phyloP scores from a whole-genome alignment of 768 basidiomycete genomes.

The Leccinum rimulosum region DNA sequence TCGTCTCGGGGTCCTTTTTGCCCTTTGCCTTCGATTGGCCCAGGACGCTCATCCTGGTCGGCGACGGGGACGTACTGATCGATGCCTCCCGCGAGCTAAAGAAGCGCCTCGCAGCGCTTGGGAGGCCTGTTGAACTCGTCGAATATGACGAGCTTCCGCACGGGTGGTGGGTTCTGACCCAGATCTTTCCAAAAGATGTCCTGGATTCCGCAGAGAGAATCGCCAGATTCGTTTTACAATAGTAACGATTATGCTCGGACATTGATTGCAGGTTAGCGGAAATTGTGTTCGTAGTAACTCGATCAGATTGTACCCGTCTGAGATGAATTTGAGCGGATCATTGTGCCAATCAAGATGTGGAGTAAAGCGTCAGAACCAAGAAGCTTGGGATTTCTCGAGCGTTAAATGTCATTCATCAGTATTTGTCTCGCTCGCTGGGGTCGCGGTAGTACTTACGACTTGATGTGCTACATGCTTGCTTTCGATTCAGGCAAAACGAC shows the following conservation, averaged over 20 bases:
- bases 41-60: slow-evolving; percentile 21
- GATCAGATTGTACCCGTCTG: background rate
- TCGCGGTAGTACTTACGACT: background rate
- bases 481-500: background rate
- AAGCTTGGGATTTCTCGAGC: background rate
- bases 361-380: background rate
- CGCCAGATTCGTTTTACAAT: background rate
- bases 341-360: background rate
- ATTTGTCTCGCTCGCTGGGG: background rate
- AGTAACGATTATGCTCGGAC: background rate
- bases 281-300: background rate
- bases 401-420: background rate
- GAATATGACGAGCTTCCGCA: slow-evolving; percentile 26
- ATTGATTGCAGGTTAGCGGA: background rate
- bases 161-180: slow-evolving; percentile 18
- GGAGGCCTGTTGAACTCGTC: slow-evolving; percentile 16
- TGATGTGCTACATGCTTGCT: background rate
- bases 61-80: slow-evolving; percentile 15
- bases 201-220: slow-evolving; percentile 13
- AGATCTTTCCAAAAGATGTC: slow-evolving; percentile 14
- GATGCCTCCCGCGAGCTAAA: background rate
- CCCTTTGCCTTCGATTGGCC: slow-evolving; percentile 20
- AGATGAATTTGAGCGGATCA: background rate
- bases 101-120: background rate
- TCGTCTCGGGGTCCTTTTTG: slow-evolving; percentile 16